Evolutionary conservation across 805 yeast genomes (phyloP).

Genomic region (Pichia scutulata): DNA sequence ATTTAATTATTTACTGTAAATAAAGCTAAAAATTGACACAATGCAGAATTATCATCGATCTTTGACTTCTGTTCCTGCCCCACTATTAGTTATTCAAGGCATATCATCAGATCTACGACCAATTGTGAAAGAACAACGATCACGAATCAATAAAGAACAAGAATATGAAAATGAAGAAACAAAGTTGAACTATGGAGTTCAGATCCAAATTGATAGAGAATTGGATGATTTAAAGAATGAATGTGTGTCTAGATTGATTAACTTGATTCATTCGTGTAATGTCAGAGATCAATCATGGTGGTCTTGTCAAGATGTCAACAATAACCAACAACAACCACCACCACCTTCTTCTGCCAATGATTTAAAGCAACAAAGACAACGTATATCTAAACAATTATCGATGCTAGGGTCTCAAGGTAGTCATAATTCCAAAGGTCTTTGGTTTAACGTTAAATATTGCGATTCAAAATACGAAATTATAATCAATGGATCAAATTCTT

Average conservation of each 20-base stretch:
- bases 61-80: conserved; percentile 29
- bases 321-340: not conserved
- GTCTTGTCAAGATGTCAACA: conserved; percentile 2
- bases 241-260: conserved; percentile 5
- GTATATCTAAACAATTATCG: not conserved
- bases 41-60: conserved; percentile 26
- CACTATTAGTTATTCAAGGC: conserved; percentile 37
- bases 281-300: conserved; percentile 9
- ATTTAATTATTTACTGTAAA: too few relatives aligned
- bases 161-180: not conserved
- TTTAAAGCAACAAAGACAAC: conserved; percentile 3
- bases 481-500: conserved; percentile 18
- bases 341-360: not conserved
- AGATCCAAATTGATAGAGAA: conserved; percentile 12
- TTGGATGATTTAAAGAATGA: conserved; percentile 23
- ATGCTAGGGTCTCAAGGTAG: not conserved
- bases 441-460: conserved; percentile 11
- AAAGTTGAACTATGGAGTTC: conserved; percentile 8
- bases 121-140: not conserved
- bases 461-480: conserved; percentile 5
- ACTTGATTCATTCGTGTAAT: conserved; percentile 4
- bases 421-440: conserved; percentile 2
- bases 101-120: conserved; percentile 18
- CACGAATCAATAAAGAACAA: conserved; percentile 10
- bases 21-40: not conserved